Conservation (phyloP, 73 alveolate species). For the Uronychia setigera region DNA sequence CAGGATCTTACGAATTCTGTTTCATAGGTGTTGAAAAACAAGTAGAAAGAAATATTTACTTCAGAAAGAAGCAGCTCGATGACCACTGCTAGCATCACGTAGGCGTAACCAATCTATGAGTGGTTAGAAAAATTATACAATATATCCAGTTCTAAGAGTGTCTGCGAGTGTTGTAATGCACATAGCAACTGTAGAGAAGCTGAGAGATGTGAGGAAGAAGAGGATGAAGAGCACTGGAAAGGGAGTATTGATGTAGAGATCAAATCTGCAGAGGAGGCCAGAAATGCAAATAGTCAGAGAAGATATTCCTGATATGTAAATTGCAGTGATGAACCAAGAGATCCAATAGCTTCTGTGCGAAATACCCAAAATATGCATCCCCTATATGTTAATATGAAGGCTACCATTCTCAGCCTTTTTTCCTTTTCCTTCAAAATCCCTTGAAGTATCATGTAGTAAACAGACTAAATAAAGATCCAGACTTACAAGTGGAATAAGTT, state of each 20-base stretch:
- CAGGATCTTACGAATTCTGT: neutral
- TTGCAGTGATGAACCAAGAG: conserved; percentile 33
- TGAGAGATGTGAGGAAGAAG: conserved; percentile 15
- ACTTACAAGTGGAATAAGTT: conserved; percentile 9
- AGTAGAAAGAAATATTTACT: conserved; percentile 8
- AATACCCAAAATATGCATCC: conserved; percentile 27
- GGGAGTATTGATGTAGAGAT: conserved; percentile 8
- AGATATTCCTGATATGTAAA: neutral
- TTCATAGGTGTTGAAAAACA: conserved; percentile 23
- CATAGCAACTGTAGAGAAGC: conserved; percentile 14
- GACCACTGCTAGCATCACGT: conserved; percentile 11
- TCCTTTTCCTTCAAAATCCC: conserved; percentile 31
- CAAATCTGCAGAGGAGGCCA: conserved; percentile 8
- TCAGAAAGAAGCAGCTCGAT: conserved; percentile 9
- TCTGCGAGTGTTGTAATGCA: neutral
- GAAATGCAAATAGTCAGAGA: neutral
- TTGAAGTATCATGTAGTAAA: conserved; percentile 8
- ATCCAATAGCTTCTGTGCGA: conserved; percentile 23
- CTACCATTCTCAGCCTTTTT: conserved; percentile 3
- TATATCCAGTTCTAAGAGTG: conserved; percentile 8
- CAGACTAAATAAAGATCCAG: neutral
- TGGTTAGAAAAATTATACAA: neutral
- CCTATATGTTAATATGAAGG: neutral
- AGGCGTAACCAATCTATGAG: conserved; percentile 6
- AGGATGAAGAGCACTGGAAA: neutral